A percentile compares a stretch with the other conserved stretches of the same genome.
phyloP scores from a whole-genome alignment of 108 stramenopile species.

The Pseudonitzschia multiseries region DNA sequence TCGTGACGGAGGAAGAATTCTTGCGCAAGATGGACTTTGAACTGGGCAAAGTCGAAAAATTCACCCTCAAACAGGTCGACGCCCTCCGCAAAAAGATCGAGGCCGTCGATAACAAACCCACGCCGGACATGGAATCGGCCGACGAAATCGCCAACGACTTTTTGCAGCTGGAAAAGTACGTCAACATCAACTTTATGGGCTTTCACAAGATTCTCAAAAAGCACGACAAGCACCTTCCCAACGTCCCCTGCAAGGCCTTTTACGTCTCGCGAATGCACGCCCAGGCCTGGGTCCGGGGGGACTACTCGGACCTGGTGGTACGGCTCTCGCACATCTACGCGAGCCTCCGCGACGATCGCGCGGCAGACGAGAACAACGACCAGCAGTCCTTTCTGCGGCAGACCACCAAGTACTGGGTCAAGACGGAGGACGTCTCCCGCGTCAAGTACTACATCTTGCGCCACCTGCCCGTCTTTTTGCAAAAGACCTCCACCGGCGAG shows the following conservation, averaged over 20 bases:
- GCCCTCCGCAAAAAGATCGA: slow-evolving; percentile 63
- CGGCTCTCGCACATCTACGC: slow-evolving; percentile 80
- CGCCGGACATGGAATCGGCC: slow-evolving; percentile 39
- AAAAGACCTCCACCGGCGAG: slow-evolving; percentile 88
- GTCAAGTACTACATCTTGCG: slow-evolving; percentile 92
- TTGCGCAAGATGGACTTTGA: slow-evolving; percentile 80
- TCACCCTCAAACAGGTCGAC: slow-evolving; percentile 78
- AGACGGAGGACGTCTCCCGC: slow-evolving; percentile 90
- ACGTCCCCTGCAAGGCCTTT: slow-evolving; percentile 86
- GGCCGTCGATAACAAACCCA: slow-evolving; percentile 6
- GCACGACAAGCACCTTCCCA: slow-evolving; percentile 92
- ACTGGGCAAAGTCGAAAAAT: slow-evolving; percentile 84
- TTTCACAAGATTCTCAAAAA: slow-evolving; percentile 99
- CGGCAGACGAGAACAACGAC: slow-evolving; percentile 73
- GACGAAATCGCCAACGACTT: slow-evolving; percentile 77
- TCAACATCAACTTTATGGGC: slow-evolving; percentile 96
- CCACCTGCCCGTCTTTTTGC: slow-evolving; percentile 95
- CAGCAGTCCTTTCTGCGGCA: slow-evolving; percentile 86
- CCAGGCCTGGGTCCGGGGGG: slow-evolving; percentile 96
- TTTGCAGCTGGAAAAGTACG: slow-evolving; percentile 92
- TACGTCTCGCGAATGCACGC: slow-evolving; percentile 93
- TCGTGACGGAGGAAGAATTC: slow-evolving; percentile 87
- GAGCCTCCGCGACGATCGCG: slow-evolving; percentile 74
- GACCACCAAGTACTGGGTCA: slow-evolving; percentile 98
- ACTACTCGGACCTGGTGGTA: slow-evolving; percentile 94